Conservation (phyloP, 139 green algal species). For the Penium margaritaceum region DNA sequence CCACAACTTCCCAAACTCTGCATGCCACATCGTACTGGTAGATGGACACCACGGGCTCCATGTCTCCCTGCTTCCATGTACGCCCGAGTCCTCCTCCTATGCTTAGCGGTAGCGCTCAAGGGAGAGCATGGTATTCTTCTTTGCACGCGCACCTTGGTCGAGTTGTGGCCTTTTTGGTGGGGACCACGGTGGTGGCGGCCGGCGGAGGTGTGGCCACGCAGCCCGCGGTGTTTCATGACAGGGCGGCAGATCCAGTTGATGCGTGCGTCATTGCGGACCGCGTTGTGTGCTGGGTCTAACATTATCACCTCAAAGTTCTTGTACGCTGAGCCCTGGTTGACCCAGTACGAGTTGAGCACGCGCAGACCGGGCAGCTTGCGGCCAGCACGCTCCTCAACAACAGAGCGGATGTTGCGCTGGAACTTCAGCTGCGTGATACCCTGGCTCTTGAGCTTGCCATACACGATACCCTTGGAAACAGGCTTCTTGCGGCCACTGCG, state of each 20-base stretch:
- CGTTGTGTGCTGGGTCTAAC: constrained; percentile 85
- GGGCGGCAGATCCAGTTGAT: constrained; percentile 98
- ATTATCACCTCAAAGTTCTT: constrained; percentile 99
- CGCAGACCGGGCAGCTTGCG: constrained; percentile 84
- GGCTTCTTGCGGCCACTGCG: constrained; percentile 90
- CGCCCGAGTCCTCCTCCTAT: too few relatives aligned
- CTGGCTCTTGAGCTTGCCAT: constrained; percentile 94
- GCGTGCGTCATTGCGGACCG: constrained; percentile 87
- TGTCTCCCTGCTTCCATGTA: too few relatives aligned
- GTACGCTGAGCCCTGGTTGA: constrained; percentile 98
- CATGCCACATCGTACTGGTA: too few relatives aligned
- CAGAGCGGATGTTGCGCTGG: constrained; percentile 75
- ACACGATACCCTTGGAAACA: constrained; percentile 76
- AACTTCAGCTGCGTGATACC: constrained; percentile 96
- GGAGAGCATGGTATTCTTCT: constrained; percentile 78
- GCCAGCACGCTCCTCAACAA: constrained; percentile 93
- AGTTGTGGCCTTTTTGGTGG: constrained; percentile 63
- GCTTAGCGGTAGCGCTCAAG: constrained; percentile 86
- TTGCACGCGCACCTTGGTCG: constrained; percentile 79
- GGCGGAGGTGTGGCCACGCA: constrained; percentile 87
- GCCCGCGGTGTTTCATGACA: constrained; percentile 96
- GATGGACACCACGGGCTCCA: too few relatives aligned
- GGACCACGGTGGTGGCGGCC: constrained; percentile 89
- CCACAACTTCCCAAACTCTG: too few relatives aligned
- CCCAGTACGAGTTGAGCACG: constrained; percentile 99